Evolutionary conservation across 768 basidiomycete species (phyloP), one percentile per base, ranked within the genome.

Genomic region (Russula brevipes): DNA sequence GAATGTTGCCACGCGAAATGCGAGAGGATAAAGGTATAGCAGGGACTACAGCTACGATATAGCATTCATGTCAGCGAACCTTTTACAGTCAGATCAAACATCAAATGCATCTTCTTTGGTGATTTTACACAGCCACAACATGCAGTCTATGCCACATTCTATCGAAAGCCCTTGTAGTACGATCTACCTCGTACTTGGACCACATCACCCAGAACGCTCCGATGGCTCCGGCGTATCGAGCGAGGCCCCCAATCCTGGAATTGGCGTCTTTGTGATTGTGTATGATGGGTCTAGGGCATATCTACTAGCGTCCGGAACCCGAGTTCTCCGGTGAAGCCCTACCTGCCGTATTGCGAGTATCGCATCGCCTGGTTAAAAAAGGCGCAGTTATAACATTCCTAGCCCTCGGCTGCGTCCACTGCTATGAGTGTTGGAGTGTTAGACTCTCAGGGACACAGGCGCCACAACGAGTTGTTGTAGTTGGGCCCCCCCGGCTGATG

Each of bases 11-110:
- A 19, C 33, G 24, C 10, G 41, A 19, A 30, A 36, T 11, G 3
- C 2, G 11, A 45, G 14, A n/a, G 5, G 17, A 45, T 12, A n/a
- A 5, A n/a, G 6, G 11, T 54, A 5, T 42, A 16, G 9, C 16
- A 17, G n/a, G 38, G 17, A 5, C 24, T 39, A 4, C 30, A 17
- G 16, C 42, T 35, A 56, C 49, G 58, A 33, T 58, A 55, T 55
- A 30, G 49, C 47, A 7, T 35, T 54, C 53, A 50, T 24, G 49
- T 60, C 63, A 52, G 63, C 63, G 59, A 56, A 64, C 57, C 58
- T 60, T 59, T 64, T 64, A 53, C 52, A 35, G 31, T 54, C 24
- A 17, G 5, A 19, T 39, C 5, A 46, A 41, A 3, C 11, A 60
- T 14, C 8, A 33, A 31, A 6, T 47, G 30, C 42, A 12, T n/a